Evolutionary conservation across 1,284 basidiomycete genomes (phyloP), one percentile per base, ranked within the genome.

Genomic region (Puccinia novopanici): DNA sequence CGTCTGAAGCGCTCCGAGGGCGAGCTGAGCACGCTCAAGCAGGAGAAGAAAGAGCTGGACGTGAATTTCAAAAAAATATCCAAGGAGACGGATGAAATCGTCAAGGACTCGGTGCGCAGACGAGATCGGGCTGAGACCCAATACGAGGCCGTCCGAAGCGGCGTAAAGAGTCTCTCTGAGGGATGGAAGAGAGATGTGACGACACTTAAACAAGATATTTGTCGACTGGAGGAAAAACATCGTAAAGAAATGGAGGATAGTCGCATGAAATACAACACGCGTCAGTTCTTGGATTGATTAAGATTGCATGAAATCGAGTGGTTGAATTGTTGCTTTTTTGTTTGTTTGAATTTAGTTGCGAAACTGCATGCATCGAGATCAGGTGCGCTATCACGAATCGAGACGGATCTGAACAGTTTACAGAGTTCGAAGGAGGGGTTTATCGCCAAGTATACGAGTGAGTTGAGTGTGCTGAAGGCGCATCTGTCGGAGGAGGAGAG

Each of bases 1-100:
- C 83, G 86, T 0, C 85, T 86, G 0, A 82, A 85, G 0, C 80
- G 82, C 34, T 85, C 86, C 4, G 86, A 87, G 73, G 48, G 63
- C 2, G 83, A 84, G 15, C 73, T 84, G n/a, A 37, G 42, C 5
- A 34, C 61, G 3, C 45, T 82, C 2, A 82, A 82, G 54, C 30
- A n/a, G 13, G 82, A 82, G 19, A 82, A 83, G 30, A 74, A 81
- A 13, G 74, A 65, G 9, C 52, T 81, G 15, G 70, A 82, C n/a
- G n/a, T 50, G 0, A 61, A 73, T 17, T 61, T 72, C 37, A 82
- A 82, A 61, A 75, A 74, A 15, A 63, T 76, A 37, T 82, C 84
- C 5, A 84, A 83, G 40, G 85, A 86, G 34, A 75, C 85, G 0
- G 85, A 84, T 13, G 76, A 84, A 24, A 82, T 83, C 40, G 61